Evolutionary conservation across 1,284 basidiomycete species (phyloP).

Genomic region (Rhizoctonia solani): DNA sequence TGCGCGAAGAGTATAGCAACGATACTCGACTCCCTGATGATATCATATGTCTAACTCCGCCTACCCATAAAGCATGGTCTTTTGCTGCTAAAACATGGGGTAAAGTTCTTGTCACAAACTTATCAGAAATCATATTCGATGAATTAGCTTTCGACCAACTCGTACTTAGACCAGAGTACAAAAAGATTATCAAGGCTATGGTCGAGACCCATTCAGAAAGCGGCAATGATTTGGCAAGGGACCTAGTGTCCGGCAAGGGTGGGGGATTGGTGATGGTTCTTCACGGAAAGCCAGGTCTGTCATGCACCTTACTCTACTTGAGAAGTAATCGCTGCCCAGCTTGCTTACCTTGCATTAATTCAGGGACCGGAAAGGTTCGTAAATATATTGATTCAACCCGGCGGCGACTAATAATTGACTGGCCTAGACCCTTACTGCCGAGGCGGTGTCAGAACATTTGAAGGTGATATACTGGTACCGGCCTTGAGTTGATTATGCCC

Average conservation of each 20-base stretch:
- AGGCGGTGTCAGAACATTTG: conserved; percentile 30
- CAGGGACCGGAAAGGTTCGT: conserved; percentile 29
- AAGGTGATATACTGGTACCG: conserved; percentile 3
- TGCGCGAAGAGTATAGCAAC: conserved; percentile 16
- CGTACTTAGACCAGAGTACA: conserved; percentile 19
- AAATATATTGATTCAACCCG: not conserved
- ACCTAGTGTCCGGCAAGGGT: conserved; percentile 23
- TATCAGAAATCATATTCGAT: conserved; percentile 16
- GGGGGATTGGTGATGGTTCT: conserved; percentile 33
- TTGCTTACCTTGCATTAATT: not conserved
- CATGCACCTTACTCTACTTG: not conserved
- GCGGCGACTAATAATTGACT: not conserved
- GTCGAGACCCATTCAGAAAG: conserved; percentile 25
- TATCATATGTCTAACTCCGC: conserved; percentile 19
- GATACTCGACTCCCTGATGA: conserved; percentile 16
- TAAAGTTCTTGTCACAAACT: not conserved
- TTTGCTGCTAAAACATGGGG: conserved; percentile 27
- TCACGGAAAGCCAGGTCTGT: conserved; percentile 31
- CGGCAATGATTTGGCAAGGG: conserved; percentile 11
- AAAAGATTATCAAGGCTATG: conserved; percentile 33
- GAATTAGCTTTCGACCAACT: conserved; percentile 31
- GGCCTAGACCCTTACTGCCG: conserved; percentile 25
- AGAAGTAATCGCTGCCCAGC: too few relatives aligned
- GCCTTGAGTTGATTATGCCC: not conserved
- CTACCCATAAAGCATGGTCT: conserved; percentile 18